Conservation (phyloP, 495 filamentous ascomycete species). For the Tuber melanosporum region DNA sequence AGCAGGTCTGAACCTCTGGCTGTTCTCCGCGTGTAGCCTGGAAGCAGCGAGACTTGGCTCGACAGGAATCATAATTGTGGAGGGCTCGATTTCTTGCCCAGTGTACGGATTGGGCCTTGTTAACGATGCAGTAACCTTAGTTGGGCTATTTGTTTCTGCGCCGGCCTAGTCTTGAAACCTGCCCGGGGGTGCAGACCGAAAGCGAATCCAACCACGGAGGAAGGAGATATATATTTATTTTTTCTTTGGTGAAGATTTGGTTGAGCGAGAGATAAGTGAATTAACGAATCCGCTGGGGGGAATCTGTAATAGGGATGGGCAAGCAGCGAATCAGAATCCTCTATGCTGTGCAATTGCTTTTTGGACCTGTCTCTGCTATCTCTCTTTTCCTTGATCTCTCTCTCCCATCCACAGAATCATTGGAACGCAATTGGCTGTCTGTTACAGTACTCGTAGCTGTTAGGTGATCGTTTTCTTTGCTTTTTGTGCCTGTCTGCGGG, state of each 20-base stretch:
- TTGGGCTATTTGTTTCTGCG: slow-evolving; percentile 1
- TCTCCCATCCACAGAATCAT: slow-evolving; percentile 2
- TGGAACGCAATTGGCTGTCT: neutral
- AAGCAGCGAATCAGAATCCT: neutral
- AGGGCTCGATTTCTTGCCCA: slow-evolving; percentile 17
- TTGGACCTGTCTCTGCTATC: neutral
- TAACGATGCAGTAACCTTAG: neutral
- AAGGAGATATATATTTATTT: neutral
- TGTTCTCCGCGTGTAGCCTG: slow-evolving; percentile 33
- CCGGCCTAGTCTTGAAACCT: neutral
- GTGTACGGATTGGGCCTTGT: slow-evolving; percentile 8
- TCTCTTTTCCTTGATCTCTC: neutral
- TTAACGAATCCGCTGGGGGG: neutral
- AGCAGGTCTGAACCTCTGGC: slow-evolving; percentile 36
- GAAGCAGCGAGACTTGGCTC: slow-evolving; percentile 31
- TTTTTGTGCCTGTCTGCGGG: neutral
- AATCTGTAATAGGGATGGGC: neutral
- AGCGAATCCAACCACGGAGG: neutral
- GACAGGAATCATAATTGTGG: slow-evolving; percentile 31
- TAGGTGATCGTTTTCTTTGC: neutral
- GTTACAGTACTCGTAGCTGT: neutral
- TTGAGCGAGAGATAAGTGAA: neutral
- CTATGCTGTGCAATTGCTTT: neutral
- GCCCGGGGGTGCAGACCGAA: neutral
- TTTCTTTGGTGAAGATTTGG: neutral